Conservation (phyloP, 139 green algal genomes). For the Chlorella sp. region DNA sequence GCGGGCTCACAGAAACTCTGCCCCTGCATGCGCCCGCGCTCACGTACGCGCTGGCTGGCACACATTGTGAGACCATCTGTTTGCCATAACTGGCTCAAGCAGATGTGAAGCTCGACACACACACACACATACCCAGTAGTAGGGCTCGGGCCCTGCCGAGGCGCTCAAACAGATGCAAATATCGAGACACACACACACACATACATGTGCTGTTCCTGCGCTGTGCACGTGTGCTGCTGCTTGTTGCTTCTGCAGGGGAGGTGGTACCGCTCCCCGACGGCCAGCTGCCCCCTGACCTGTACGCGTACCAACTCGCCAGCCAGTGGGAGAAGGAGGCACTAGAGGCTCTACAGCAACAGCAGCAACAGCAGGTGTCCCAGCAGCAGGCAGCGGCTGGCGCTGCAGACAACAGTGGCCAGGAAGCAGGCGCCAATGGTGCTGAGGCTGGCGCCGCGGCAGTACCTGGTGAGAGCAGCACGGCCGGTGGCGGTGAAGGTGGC, state of each 20-base stretch:
- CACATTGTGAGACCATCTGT: neutral
- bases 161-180: neutral
- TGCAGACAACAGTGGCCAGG: too few species aligned
- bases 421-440: neutral
- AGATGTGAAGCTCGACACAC: neutral
- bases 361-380: neutral
- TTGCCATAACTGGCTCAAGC: neutral
- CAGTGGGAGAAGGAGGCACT: constrained; percentile 42
- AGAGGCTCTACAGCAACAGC: constrained; percentile 9
- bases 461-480: neutral
- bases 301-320: constrained; percentile 17
- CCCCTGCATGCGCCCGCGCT: neutral
- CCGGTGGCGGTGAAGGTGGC: too few species aligned
- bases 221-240: neutral
- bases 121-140: neutral
- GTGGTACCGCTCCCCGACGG: constrained; percentile 13
- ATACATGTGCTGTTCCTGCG: neutral
- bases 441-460: neutral
- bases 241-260: neutral
- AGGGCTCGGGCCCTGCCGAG: neutral
- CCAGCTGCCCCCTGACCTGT: constrained; percentile 16
- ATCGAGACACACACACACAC: too few species aligned
- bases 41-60: too few species aligned
- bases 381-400: neutral
- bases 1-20: neutral